phyloP scores from a whole-genome alignment of 768 basidiomycete genomes.

The Sarcodon sp. region DNA sequence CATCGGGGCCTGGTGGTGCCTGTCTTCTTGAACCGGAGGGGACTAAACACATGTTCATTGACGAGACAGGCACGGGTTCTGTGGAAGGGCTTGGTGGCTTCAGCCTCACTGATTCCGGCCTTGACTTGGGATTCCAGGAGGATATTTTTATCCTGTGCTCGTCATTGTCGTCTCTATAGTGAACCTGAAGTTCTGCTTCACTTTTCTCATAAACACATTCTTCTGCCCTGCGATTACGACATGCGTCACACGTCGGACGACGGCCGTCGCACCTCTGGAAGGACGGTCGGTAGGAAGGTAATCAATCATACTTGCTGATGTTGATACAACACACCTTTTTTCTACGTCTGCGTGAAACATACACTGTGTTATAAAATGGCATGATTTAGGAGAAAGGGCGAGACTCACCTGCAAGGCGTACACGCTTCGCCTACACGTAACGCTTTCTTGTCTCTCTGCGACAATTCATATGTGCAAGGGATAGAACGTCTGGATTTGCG shows the following conservation, averaged over 20 bases:
- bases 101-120: too few relatives aligned
- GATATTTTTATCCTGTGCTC: too few relatives aligned
- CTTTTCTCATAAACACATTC: not conserved
- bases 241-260: not conserved
- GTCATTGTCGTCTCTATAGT: not conserved
- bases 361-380: not conserved
- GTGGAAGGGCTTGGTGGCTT: too few relatives aligned
- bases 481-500: too few relatives aligned
- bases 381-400: not conserved
- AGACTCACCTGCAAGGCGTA: not conserved
- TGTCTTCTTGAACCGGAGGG: too few relatives aligned
- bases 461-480: too few relatives aligned
- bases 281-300: not conserved
- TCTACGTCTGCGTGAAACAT: not conserved
- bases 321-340: not conserved
- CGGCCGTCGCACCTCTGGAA: not conserved
- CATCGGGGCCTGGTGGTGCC: too few relatives aligned
- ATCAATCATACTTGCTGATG: not conserved
- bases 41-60: too few relatives aligned
- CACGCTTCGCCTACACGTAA: not conserved
- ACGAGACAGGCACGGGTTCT: too few relatives aligned
- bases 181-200: not conserved
- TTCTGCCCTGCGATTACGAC: not conserved
- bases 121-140: too few relatives aligned
- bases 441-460: not conserved